Evolutionary conservation across 306 rosid genomes (phyloP).

Genomic region (Inga oerstediana): DNA sequence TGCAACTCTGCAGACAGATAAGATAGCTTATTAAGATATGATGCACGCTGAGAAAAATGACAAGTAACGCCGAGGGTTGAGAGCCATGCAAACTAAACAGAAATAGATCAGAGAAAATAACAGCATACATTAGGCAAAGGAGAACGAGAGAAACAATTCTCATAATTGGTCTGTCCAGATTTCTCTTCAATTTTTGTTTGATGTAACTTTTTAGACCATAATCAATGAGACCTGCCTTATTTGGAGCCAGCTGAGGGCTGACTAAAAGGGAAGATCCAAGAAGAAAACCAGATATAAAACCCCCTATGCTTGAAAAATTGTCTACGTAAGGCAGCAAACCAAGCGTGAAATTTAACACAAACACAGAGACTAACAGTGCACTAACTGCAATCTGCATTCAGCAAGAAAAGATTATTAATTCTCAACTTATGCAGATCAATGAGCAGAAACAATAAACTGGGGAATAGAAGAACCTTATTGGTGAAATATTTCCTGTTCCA

Average conservation of each 20-base stretch:
- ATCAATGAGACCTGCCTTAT: conserved; percentile 54
- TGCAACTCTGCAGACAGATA: conserved; percentile 60
- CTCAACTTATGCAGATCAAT: conserved; percentile 18
- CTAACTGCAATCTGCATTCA: conserved; percentile 66
- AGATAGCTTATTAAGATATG: conserved; percentile 36
- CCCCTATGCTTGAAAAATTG: conserved; percentile 81
- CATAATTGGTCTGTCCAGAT: conserved; percentile 63
- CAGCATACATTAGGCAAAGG: conserved; percentile 70
- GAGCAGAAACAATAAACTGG: conserved; percentile 7
- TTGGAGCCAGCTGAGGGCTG: conserved; percentile 56
- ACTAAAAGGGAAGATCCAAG: conserved; percentile 71
- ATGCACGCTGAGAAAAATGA: conserved; percentile 30
- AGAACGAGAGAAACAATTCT: conserved; percentile 66
- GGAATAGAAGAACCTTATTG: conserved; percentile 54
- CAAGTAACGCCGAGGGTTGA: conserved; percentile 14
- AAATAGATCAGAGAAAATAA: conserved; percentile 5
- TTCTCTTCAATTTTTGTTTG: conserved; percentile 60
- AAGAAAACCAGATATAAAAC: conserved; percentile 82
- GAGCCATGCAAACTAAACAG: conserved; percentile 25
- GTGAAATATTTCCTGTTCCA: conserved; percentile 70
- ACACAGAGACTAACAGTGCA: conserved; percentile 53
- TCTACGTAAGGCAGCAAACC: conserved; percentile 84
- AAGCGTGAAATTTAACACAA: conserved; percentile 62
- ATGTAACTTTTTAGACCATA: conserved; percentile 50
- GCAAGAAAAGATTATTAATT: conserved; percentile 25